Base-by-base conservation (phyloP, 108 stramenopile species). In the Tribonema minus region DNA sequence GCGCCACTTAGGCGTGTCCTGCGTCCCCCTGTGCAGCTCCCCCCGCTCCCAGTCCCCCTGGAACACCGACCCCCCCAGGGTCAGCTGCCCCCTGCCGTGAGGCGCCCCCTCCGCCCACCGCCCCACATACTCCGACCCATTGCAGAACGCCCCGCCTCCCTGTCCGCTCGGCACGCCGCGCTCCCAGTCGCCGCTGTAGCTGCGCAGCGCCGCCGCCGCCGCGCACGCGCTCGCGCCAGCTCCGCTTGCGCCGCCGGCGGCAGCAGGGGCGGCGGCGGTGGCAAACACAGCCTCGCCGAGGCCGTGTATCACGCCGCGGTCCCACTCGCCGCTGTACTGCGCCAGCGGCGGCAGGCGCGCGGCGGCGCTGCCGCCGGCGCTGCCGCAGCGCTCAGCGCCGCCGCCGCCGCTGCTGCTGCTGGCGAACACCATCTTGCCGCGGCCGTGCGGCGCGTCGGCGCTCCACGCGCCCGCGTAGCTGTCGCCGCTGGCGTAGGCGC, bases 181-280 rank as follows among this genome's bases (percentile, higher is more conserved):
- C 65, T 76, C 65, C 67, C 68, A 76, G 28, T 36, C 46, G 27
- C 75, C 75, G 15, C 46, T 54, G 65, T 76, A 76, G 54, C 65
- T 37, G 5, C 27, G 64, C 66, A 76, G 33, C 37, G 63, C 61
- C 5, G 72, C 61, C 30, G 30, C 62, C 23, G 61, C 36, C n/a
- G 25, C 69, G n/a, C n/a, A n/a, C n/a, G n/a, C n/a, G n/a, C n/a
- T n/a, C n/a, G n/a, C n/a, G n/a, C n/a, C n/a, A n/a, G n/a, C n/a
- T n/a, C n/a, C 20, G 46, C 46, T 54, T 9, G 15, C 20, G 46
- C 46, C 20, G 46, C 15, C 32, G 32, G n/a, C n/a, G n/a, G n/a
- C n/a, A n/a, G n/a, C n/a, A n/a, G 34, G 35, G 35, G 36, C 69
- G 58, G 58, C 58, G 5, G 58, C 58, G 6, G 25, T 58, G 58